phyloP scores from a whole-genome alignment of 768 basidiomycete genomes.

The Pulveroboletus sp. region DNA sequence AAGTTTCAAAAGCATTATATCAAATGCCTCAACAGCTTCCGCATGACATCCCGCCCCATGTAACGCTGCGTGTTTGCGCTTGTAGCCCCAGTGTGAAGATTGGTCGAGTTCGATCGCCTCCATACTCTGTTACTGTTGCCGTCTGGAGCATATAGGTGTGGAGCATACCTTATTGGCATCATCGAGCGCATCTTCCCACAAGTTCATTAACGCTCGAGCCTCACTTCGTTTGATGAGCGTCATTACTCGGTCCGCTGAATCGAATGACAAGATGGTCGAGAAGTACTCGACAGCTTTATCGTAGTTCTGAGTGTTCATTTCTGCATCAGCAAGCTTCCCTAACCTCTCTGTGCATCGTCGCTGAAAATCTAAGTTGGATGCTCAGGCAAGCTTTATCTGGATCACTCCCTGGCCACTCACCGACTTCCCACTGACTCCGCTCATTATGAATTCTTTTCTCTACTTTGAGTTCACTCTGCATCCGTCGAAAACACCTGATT shows the following conservation, averaged over 20 bases:
- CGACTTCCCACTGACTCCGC: background rate
- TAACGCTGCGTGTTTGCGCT: background rate
- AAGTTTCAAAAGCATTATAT: background rate
- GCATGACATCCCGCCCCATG: background rate
- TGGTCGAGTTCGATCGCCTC: background rate
- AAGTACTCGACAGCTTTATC: background rate
- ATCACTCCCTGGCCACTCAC: background rate
- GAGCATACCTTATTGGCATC: conserved; percentile 12
- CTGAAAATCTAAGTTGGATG: background rate
- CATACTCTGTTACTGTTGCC: background rate
- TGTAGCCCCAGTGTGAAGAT: background rate
- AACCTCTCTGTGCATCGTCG: background rate
- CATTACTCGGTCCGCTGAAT: background rate
- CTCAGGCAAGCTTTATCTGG: background rate
- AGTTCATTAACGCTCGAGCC: background rate
- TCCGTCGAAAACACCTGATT: background rate
- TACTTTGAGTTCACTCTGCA: too few relatives aligned
- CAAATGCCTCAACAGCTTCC: background rate
- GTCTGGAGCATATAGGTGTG: background rate
- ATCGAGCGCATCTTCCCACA: too few relatives aligned
- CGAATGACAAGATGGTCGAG: background rate
- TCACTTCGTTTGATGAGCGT: background rate
- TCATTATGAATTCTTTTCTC: too few relatives aligned
- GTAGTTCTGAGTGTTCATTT: background rate
- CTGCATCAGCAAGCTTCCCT: background rate